Evolutionary conservation across 257 asterid species (phyloP).

Genomic region (Verbena officinalis): DNA sequence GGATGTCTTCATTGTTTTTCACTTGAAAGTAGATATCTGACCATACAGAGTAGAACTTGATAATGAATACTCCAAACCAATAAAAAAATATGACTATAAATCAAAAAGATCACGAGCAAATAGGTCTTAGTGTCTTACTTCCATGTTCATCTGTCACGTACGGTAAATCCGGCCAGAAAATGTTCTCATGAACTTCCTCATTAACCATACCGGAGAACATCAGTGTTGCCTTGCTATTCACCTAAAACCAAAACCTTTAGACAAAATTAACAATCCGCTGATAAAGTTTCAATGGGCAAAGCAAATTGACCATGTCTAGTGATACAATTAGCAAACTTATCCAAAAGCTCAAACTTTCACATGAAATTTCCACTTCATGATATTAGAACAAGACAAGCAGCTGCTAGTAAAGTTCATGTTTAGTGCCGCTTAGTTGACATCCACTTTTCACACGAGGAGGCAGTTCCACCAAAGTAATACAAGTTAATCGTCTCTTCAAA

Average conservation of each 20-base stretch:
- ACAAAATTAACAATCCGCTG: constrained; percentile 32
- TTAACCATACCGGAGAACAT: constrained; percentile 82
- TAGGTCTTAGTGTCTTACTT: constrained; percentile 82
- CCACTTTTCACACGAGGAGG: constrained; percentile 1
- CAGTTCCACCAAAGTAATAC: not conserved
- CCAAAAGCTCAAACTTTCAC: not conserved
- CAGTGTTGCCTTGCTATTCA: constrained; percentile 85
- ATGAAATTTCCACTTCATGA: not conserved
- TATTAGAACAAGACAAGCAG: not conserved
- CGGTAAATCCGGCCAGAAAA: constrained; percentile 98
- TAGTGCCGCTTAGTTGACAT: constrained; percentile 6
- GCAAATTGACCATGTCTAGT: constrained; percentile 11
- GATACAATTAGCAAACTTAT: not conserved
- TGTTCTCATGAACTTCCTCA: constrained; percentile 81
- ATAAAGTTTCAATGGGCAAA: constrained; percentile 14
- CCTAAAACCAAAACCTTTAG: constrained; percentile 51
- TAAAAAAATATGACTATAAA: not conserved
- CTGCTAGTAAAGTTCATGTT: not conserved
- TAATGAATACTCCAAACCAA: constrained; percentile 22
- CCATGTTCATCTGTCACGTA: constrained; percentile 93
- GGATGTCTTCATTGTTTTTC: constrained; percentile 89
- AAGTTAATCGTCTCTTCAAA: not conserved
- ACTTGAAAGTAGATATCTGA: constrained; percentile 97
- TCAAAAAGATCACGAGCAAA: constrained; percentile 24
- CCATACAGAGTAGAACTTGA: constrained; percentile 30